Evolutionary conservation across 306 rosid genomes (phyloP).

Genomic region (Glycine latifolia): DNA sequence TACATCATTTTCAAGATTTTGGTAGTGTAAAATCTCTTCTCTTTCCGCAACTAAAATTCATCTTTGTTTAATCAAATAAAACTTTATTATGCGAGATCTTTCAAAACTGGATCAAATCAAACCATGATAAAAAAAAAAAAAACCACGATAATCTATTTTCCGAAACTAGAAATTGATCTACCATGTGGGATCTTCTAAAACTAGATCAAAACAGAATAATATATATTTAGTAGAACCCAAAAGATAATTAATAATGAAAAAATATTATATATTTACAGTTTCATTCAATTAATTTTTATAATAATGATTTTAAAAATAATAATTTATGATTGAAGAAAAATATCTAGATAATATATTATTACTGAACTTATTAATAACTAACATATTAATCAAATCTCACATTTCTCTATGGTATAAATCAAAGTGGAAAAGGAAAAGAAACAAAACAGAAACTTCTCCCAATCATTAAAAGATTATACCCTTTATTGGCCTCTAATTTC

Average conservation of each 20-base stretch:
- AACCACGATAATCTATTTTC: neutral
- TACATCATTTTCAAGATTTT: neutral
- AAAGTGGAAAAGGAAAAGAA: neutral
- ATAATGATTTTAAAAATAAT: no score
- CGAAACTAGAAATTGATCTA: neutral
- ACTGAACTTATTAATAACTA: no score
- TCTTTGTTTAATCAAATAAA: no score
- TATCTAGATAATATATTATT: no score
- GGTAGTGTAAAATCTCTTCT: neutral
- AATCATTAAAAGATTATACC: conserved; percentile 4
- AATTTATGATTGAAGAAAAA: no score
- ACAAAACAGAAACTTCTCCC: neutral
- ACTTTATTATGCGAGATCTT: neutral
- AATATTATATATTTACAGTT: no score
- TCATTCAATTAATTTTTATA: no score
- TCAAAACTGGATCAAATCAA: conserved; percentile 27
- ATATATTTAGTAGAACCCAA: conserved; percentile 2
- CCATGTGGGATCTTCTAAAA: conserved; percentile 23
- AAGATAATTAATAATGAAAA: no score
- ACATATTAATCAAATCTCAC: no score
- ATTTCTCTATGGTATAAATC: neutral
- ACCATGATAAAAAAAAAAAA: neutral
- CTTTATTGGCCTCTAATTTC: conserved; percentile 18
- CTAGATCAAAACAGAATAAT: conserved; percentile 12
- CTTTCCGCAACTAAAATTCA: neutral